phyloP scores from a whole-genome alignment of 208 protist genomes.

The Acanthamoeba lenticulata region DNA sequence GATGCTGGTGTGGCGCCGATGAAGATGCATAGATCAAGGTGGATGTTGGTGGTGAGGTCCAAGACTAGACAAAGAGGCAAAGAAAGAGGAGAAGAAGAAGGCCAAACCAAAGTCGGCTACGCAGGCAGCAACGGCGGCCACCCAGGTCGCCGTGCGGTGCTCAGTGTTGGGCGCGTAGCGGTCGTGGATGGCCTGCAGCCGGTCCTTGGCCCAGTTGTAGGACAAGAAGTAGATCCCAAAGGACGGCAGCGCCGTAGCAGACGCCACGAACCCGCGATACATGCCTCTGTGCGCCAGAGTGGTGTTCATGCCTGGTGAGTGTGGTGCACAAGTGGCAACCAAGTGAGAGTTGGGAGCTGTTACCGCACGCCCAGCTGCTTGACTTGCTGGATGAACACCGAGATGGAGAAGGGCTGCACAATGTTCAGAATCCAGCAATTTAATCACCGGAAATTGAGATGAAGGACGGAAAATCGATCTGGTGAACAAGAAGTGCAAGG shows the following conservation, averaged over 20 bases:
- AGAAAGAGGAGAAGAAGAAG: no score
- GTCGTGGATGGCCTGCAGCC: background rate
- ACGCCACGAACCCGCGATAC: background rate
- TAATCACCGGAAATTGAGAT: no score
- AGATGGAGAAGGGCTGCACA: background rate
- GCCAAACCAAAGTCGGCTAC: background rate
- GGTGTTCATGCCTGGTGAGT: background rate
- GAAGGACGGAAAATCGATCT: background rate
- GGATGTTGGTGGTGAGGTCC: no score
- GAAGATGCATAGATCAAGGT: no score
- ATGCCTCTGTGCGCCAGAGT: background rate
- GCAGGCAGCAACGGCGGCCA: background rate
- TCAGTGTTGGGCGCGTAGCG: background rate
- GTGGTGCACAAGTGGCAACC: no score
- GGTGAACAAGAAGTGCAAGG: no score
- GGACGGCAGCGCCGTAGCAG: background rate
- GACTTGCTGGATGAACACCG: background rate
- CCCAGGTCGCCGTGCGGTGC: background rate
- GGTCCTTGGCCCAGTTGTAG: constrained; percentile 9
- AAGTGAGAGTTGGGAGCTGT: background rate
- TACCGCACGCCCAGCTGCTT: background rate
- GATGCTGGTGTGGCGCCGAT: background rate
- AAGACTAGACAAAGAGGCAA: no score
- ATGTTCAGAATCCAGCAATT: no score
- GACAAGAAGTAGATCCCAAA: constrained; percentile 1